Conservation (phyloP, 257 asterid species). For the Mitragyna speciosa region DNA sequence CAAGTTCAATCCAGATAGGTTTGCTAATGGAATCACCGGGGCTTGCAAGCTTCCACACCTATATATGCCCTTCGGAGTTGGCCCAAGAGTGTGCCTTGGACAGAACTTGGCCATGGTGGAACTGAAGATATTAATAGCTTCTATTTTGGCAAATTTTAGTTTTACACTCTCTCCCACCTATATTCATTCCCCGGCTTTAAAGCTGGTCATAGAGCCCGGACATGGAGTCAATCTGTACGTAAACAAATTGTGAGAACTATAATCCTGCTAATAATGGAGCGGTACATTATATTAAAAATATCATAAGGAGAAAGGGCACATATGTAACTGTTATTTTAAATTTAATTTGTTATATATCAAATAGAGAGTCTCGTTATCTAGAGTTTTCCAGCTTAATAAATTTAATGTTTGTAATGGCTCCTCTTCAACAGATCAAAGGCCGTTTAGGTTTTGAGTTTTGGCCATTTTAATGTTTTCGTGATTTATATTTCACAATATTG, state of each 20-base stretch:
- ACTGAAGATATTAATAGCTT: slow-evolving; percentile 39
- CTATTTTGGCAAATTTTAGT: slow-evolving; percentile 37
- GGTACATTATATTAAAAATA: neutral
- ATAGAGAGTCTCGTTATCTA: too few species aligned
- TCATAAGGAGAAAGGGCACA: too few species aligned
- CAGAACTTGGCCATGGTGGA: slow-evolving; percentile 52
- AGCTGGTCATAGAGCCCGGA: neutral
- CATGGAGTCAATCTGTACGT: slow-evolving; percentile 11
- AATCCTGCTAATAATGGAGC: neutral
- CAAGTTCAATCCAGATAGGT: slow-evolving; percentile 45
- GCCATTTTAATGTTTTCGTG: too few species aligned
- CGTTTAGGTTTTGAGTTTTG: too few species aligned
- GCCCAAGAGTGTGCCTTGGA: slow-evolving; percentile 47
- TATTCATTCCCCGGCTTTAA: slow-evolving; percentile 37
- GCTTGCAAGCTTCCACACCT: slow-evolving; percentile 49
- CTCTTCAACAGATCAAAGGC: neutral
- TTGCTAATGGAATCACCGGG: slow-evolving; percentile 42
- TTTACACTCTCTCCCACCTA: slow-evolving; percentile 42
- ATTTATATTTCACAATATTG: too few species aligned
- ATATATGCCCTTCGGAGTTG: slow-evolving; percentile 48
- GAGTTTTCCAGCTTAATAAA: neutral
- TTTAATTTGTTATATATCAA: too few species aligned
- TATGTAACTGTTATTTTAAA: too few species aligned
- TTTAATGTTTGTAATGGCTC: neutral
- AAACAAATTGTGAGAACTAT: neutral